A percentile compares a stretch with the other conserved stretches of the same genome.
These are phyloP conservation scores for Peronospora farinosa DNA, from an alignment of 352 stramenopile species.

Conservation along the genomic window DNA sequence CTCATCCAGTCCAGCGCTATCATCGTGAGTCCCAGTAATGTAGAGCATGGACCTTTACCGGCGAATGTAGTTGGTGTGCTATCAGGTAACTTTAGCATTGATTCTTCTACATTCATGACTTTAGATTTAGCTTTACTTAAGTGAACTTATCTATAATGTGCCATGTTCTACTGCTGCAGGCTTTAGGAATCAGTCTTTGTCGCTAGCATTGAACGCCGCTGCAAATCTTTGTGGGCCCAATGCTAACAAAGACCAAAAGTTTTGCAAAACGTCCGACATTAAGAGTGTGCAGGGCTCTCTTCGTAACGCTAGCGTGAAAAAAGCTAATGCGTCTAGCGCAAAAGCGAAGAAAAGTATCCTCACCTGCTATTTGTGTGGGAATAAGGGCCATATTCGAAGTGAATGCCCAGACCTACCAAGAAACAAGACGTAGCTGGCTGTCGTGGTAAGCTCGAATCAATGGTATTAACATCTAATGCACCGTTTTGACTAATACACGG, in stretches of 20 bases:
- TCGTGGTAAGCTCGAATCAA: background rate
- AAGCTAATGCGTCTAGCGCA: background rate
- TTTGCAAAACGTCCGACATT: background rate
- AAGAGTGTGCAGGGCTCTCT: background rate
- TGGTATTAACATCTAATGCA: background rate
- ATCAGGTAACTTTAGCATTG: constrained; percentile 10
- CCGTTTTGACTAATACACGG: background rate
- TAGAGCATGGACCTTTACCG: constrained; percentile 28
- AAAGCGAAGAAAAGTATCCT: constrained; percentile 9
- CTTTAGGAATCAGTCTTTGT: constrained; percentile 26
- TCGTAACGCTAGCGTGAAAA: background rate
- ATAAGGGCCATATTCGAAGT: constrained; percentile 11
- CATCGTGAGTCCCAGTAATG: constrained; percentile 22
- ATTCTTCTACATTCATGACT: too few species aligned
- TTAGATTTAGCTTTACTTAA: too few species aligned
- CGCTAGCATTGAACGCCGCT: constrained; percentile 18
- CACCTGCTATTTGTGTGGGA: constrained; percentile 16
- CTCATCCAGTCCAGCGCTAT: constrained; percentile 22
- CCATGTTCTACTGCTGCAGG: constrained; percentile 3
- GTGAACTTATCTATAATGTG: background rate
- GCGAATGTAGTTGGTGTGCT: constrained; percentile 28
- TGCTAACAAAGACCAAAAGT: background rate
- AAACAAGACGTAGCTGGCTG: constrained; percentile 2
- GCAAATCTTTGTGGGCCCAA: background rate
- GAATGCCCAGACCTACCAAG: constrained; percentile 15